Percentiles rank a stretch among this genome's conserved stretches.
Conservation (phyloP, 202 grass and related monocot genomes). For the Digitaria exilis region DNA sequence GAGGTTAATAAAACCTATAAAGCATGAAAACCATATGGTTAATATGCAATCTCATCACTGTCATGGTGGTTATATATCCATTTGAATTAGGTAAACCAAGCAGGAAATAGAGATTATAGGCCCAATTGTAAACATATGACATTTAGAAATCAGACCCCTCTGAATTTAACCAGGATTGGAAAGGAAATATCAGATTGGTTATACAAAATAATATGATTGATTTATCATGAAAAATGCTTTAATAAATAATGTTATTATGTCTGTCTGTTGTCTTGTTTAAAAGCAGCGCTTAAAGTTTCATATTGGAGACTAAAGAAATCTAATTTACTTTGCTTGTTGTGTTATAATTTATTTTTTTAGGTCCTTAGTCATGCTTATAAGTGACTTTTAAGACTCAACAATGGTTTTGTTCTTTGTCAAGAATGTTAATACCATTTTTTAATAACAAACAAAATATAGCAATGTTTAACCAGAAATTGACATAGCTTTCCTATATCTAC, state of each 20-base stretch:
- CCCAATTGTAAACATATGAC: neutral
- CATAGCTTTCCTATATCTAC: neutral
- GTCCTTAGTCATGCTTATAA: conserved; percentile 1
- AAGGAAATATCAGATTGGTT: neutral
- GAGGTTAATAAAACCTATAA: conserved; percentile 1
- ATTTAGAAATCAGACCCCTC: neutral
- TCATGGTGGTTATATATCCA: conserved; percentile 3
- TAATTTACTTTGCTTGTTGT: neutral
- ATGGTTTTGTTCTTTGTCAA: conserved; percentile 31
- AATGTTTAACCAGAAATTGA: neutral
- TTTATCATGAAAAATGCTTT: neutral
- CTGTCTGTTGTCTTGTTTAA: neutral
- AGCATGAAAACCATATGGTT: neutral
- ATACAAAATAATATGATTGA: neutral
- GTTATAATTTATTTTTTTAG: neutral
- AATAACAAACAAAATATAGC: neutral
- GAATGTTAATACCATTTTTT: conserved; percentile 39
- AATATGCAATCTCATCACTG: neutral
- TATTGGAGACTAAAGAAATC: neutral
- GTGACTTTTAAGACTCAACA: conserved; percentile 11
- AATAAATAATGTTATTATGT: neutral
- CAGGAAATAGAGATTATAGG: neutral
- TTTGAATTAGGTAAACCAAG: neutral
- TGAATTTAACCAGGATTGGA: neutral
- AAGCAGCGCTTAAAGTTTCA: neutral